Evolutionary conservation across 441 rosid genomes (phyloP).

Genomic region (Metrosideros polymorpha): DNA sequence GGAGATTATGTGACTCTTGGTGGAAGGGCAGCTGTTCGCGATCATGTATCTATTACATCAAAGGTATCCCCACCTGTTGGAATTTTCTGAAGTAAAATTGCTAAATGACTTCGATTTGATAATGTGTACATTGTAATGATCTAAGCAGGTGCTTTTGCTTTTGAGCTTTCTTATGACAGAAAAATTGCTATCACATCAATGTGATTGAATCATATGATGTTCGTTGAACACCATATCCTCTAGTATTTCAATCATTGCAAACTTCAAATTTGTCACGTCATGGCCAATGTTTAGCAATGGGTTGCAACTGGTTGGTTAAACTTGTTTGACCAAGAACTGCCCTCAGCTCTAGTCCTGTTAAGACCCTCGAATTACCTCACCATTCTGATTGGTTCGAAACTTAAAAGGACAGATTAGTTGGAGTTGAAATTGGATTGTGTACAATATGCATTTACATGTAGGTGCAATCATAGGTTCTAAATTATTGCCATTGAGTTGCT

Average conservation of each 20-base stretch:
- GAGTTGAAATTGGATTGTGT: neutral
- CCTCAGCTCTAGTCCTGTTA: neutral
- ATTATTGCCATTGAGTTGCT: neutral
- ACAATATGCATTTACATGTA: neutral
- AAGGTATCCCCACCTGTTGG: constrained; percentile 28
- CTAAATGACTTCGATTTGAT: neutral
- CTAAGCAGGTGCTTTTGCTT: neutral
- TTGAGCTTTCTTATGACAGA: neutral
- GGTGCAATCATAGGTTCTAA: neutral
- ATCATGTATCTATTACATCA: constrained; percentile 54
- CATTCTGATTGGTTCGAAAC: neutral
- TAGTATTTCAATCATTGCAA: neutral
- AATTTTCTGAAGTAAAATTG: neutral
- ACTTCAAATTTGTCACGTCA: neutral
- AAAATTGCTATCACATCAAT: neutral
- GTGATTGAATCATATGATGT: neutral
- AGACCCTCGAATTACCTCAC: neutral
- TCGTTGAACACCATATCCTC: neutral
- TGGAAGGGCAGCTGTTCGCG: constrained; percentile 64
- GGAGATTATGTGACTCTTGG: constrained; percentile 61
- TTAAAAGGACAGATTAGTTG: neutral
- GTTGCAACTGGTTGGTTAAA: neutral
- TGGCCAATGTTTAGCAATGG: neutral
- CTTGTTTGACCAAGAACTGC: neutral
- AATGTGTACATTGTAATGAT: neutral